Evolutionary conservation across 805 yeast species (phyloP), one percentile per base, ranked within the genome.

Genomic region (Yamadazyma sp.): DNA sequence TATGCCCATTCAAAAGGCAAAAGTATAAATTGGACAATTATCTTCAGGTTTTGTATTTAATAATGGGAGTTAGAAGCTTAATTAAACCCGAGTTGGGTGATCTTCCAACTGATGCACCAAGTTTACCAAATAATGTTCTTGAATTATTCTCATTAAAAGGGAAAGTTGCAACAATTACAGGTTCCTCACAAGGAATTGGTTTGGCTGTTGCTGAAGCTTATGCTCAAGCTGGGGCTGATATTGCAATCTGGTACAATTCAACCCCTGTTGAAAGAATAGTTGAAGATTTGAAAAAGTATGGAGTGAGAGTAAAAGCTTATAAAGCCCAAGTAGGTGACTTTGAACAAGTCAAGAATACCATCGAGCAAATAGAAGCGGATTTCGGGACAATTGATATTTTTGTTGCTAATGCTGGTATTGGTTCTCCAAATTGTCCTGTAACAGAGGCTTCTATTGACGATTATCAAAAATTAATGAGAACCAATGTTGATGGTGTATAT

Each of bases 201-300:
- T 51, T 49, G 5, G 56, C 52, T 18, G 41, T 51, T 13, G 55
- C 57, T 21, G 51, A 46, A 30, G 48, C 49, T 0, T 51, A 49
- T 36, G 43, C 55, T 46, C n/a, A 40, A 44, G 48, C 57, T 43
- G 38, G 56, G 42, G 22, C 55, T 38, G 27, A 43, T 35, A 48
- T 53, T 15, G 53, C 52, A 16, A 47, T 50, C 42, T 57, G 62
- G 62, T 57, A 57, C 55, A 57, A 57, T 49, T 52, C 58, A 32
- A 52, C 45, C 22, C 74, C 79, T 10, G 70, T 80, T 13, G 73
- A 70, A 34, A 76, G 68, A 37, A 70, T 69, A 44, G 83, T 83
- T 13, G 66, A 62, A 48, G 60, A 52, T 22, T 60, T 80, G 6
- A 59, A 76, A 9, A 71, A 68, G 42, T 80, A 80, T 55, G 74